Evolutionary conservation across 352 stramenopile genomes (phyloP), one percentile per base, ranked within the genome.

Genomic region (Pythium graminicola): DNA sequence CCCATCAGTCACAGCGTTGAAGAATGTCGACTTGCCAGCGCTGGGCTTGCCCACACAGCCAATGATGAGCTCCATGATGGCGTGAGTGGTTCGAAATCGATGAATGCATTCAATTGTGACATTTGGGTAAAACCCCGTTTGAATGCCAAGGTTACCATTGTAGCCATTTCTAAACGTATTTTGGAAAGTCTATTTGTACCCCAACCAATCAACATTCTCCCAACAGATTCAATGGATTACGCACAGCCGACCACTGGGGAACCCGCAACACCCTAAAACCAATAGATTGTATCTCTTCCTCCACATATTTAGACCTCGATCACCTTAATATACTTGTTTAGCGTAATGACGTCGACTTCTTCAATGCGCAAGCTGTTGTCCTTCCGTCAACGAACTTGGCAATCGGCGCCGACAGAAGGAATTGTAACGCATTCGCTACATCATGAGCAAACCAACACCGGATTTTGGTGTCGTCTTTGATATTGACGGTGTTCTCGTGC

Each of bases 401-500:
- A n/a, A n/a, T n/a, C n/a, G n/a, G n/a, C n/a, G n/a, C n/a, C n/a
- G n/a, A 6, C 33, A 41, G 11, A 38, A 38, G 32, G n/a, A 45
- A 27, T 46, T 26, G 41, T 23, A 33, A 22, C 36, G 36, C 36
- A 43, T 43, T 43, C 6, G 36, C 23, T n/a, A 39, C 23, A 47
- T n/a, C 7, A 56, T 56, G 49, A 48, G 10, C 38, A 14, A 42
- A 16, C 35, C 49, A n/a, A 22, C 54, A 20, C 63, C 67, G 7
- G 73, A 73, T 22, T 91, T 93, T 33, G 84, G 82, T 32, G 84
- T 95, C 33, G 87, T 85, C 6, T 96, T 96, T 57, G 88, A 97
- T 58, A 96, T 97, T 35, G 88, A 97, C 38, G 88, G 88, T 50
- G 88, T 97, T 11, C 69, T 97, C 33, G 86, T 97, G 43, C 77